Conservation (phyloP, 805 yeast species). For the Yamadazyma phyllophila region DNA sequence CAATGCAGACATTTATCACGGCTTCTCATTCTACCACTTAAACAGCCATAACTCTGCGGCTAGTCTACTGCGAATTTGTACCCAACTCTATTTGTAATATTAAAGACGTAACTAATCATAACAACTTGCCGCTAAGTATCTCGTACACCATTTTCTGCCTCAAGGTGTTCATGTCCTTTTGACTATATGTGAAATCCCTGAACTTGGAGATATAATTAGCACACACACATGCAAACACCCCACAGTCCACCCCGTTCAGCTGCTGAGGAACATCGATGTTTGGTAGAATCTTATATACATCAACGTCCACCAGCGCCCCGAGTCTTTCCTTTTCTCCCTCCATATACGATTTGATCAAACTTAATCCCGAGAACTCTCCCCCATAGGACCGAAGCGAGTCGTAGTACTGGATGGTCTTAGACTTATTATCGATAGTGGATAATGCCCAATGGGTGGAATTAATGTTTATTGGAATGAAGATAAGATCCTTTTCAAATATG, state of each 20-base stretch:
- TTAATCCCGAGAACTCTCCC: conserved; percentile 28
- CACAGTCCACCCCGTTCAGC: conserved; percentile 89
- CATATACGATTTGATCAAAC: conserved; percentile 59
- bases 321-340: conserved; percentile 60
- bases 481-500: conserved; percentile 58
- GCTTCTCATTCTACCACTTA: too few relatives aligned
- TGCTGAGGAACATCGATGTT: conserved; percentile 68
- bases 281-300: conserved; percentile 24
- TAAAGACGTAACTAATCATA: background rate
- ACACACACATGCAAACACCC: conserved; percentile 84
- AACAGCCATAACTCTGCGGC: too few relatives aligned
- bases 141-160: conserved; percentile 70
- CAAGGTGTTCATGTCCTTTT: conserved; percentile 64
- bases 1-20: too few relatives aligned
- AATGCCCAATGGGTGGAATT: conserved; percentile 89
- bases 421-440: conserved; percentile 67
- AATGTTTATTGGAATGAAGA: conserved; percentile 84
- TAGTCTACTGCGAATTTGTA: too few relatives aligned
- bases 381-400: conserved; percentile 67
- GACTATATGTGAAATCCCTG: conserved; percentile 52
- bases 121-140: conserved; percentile 28
- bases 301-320: conserved; percentile 17
- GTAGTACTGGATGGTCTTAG: conserved; percentile 60
- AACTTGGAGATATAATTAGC: conserved; percentile 60
- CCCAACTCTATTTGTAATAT: too few relatives aligned